Evolutionary conservation across 345 rosid genomes (phyloP).

Genomic region (Heritiera littoralis): DNA sequence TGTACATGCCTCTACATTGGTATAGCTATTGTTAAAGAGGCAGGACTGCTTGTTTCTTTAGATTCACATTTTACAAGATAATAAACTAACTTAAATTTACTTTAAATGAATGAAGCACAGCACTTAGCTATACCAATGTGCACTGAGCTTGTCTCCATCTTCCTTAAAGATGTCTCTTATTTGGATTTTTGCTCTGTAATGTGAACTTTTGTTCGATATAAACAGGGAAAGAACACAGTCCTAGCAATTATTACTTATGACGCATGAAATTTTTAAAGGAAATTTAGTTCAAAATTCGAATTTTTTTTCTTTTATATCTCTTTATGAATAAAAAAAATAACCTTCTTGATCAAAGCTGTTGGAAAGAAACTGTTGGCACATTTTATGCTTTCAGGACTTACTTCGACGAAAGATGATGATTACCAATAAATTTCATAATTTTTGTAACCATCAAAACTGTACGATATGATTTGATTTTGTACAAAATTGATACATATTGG

Average conservation of each 20-base stretch:
- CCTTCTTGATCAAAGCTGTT: not conserved
- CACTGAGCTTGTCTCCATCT: not conserved
- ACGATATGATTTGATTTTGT: too few relatives aligned
- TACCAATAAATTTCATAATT: not conserved
- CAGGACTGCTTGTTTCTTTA: not conserved
- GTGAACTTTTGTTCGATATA: not conserved
- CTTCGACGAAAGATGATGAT: not conserved
- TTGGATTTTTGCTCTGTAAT: not conserved
- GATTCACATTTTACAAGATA: not conserved
- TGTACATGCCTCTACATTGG: not conserved
- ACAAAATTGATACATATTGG: too few relatives aligned
- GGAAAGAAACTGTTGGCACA: not conserved
- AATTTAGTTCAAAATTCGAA: too few relatives aligned
- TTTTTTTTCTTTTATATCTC: too few relatives aligned
- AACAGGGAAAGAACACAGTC: not conserved
- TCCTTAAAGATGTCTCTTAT: not conserved
- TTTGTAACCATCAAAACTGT: too few relatives aligned
- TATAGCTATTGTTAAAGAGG: not conserved
- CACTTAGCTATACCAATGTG: not conserved
- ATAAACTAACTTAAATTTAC: not conserved
- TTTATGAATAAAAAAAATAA: too few relatives aligned
- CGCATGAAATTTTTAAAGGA: too few relatives aligned
- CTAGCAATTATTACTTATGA: not conserved
- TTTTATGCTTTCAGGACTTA: not conserved
- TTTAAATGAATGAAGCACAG: not conserved